Evolutionary conservation across 2,329 filamentous ascomycete species (phyloP).

Genomic region (Dactylellina sp.): DNA sequence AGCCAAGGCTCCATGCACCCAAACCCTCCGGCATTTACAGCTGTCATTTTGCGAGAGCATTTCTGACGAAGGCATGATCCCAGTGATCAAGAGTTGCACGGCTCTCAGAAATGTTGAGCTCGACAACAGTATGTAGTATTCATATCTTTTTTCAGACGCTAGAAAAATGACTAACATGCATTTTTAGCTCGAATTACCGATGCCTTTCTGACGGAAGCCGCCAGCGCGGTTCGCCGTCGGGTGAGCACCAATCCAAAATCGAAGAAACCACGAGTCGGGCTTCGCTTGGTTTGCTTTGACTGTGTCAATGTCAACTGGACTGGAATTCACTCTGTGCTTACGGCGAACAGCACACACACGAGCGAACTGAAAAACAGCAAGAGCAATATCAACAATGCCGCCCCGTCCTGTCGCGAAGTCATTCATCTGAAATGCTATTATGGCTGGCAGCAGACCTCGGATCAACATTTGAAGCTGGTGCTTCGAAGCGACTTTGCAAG

Average conservation of each 20-base stretch:
- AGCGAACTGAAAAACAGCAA: conserved; percentile 63
- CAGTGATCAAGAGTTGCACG: conserved; percentile 80
- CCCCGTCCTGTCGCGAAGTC: conserved; percentile 77
- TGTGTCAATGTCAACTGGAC: conserved; percentile 94
- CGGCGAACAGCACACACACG: conserved; percentile 80
- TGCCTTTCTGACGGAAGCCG: conserved; percentile 84
- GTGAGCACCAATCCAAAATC: conserved; percentile 60
- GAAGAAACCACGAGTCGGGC: conserved; percentile 68
- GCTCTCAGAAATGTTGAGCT: conserved; percentile 79
- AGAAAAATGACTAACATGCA: conserved; percentile 8
- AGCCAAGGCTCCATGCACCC: conserved; percentile 79
- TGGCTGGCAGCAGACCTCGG: conserved; percentile 92
- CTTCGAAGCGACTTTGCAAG: conserved; percentile 73
- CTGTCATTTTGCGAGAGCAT: conserved; percentile 90
- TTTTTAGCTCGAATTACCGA: conserved; percentile 78
- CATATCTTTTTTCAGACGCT: neutral
- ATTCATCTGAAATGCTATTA: conserved; percentile 94
- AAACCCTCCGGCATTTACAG: conserved; percentile 80
- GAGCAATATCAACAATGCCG: conserved; percentile 62
- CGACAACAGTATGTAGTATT: conserved; percentile 75
- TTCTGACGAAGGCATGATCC: conserved; percentile 84
- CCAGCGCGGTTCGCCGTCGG: conserved; percentile 76
- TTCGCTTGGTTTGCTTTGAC: conserved; percentile 87
- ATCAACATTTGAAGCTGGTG: conserved; percentile 90
- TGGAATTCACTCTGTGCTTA: conserved; percentile 86